Conservation (phyloP, 108 stramenopile genomes). For the Parmales sp. region DNA sequence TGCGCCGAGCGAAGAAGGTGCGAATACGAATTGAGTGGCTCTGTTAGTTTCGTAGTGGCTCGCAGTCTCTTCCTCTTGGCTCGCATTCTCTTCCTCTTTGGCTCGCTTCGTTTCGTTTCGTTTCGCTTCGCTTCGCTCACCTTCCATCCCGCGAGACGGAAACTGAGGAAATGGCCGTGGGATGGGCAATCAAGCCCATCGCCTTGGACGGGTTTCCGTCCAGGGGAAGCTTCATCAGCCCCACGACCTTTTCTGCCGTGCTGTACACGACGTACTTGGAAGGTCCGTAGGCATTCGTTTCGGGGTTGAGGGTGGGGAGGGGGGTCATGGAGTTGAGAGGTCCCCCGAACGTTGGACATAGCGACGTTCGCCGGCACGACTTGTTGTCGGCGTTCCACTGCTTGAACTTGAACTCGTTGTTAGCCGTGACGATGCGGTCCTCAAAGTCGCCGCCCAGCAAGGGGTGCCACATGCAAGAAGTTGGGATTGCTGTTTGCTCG, state of each 20-base stretch:
- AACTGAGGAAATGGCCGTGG: slow-evolving; percentile 29
- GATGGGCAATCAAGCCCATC: slow-evolving; percentile 55
- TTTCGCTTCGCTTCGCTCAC: too few species aligned
- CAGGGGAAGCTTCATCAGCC: slow-evolving; percentile 32
- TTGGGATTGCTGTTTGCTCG: slow-evolving; percentile 35
- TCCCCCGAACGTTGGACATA: slow-evolving; percentile 44
- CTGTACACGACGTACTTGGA: slow-evolving; percentile 14
- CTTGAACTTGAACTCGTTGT: slow-evolving; percentile 42
- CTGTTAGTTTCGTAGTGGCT: too few species aligned
- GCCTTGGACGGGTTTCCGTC: slow-evolving; percentile 40
- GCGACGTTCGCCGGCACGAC: slow-evolving; percentile 34
- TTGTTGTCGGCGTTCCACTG: slow-evolving; percentile 36
- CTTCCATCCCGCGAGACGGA: slow-evolving; percentile 41
- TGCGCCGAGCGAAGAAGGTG: too few species aligned
- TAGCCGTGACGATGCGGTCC: slow-evolving; percentile 35
- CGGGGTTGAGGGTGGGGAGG: not conserved
- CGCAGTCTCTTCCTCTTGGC: too few species aligned
- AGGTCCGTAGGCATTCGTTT: slow-evolving; percentile 6
- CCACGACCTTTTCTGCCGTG: slow-evolving; percentile 13
- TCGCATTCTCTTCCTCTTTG: too few species aligned
- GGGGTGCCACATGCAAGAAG: slow-evolving; percentile 38
- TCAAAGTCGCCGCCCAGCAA: slow-evolving; percentile 33
- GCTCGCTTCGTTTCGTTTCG: too few species aligned
- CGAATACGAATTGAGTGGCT: too few species aligned
- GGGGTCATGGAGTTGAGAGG: slow-evolving; percentile 24